phyloP scores from a whole-genome alignment of 2,329 filamentous ascomycete species.

The Ilyonectria destructans region DNA sequence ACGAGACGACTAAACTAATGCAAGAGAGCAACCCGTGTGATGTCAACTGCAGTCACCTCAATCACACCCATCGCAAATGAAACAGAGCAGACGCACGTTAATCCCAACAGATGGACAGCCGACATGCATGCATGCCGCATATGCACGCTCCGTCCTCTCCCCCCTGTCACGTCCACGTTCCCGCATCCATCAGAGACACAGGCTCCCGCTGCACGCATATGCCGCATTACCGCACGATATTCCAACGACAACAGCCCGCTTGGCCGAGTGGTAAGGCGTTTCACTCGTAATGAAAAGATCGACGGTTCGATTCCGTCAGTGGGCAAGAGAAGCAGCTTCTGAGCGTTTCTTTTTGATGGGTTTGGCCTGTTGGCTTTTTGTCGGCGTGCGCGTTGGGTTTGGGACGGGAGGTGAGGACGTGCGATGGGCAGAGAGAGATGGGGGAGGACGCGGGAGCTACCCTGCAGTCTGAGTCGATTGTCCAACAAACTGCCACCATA shows the following conservation, averaged over 20 bases:
- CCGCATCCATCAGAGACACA: background rate
- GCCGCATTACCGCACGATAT: conserved; percentile 2
- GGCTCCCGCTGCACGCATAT: background rate
- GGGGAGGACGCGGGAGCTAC: background rate
- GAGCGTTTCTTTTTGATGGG: background rate
- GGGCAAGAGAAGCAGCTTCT: background rate
- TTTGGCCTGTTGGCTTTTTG: background rate
- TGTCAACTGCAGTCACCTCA: background rate
- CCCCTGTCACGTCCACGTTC: background rate
- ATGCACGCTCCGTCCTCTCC: background rate
- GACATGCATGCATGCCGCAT: background rate
- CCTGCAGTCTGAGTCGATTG: too few relatives aligned
- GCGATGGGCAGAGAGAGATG: background rate
- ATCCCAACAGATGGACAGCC: background rate
- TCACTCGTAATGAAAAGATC: conserved; percentile 35
- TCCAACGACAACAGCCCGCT: conserved; percentile 21
- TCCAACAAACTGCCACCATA: too few relatives aligned
- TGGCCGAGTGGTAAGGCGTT: conserved; percentile 36
- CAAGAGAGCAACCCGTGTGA: background rate
- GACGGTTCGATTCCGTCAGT: conserved; percentile 35
- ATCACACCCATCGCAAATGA: background rate
- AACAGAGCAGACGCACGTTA: background rate
- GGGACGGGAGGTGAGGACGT: background rate
- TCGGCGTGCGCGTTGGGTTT: background rate
- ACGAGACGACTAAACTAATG: background rate